A percentile compares a stretch with the other conserved stretches of the same genome.
Conservation (phyloP, 805 yeast species). For the Kregervanrija delftensis region DNA sequence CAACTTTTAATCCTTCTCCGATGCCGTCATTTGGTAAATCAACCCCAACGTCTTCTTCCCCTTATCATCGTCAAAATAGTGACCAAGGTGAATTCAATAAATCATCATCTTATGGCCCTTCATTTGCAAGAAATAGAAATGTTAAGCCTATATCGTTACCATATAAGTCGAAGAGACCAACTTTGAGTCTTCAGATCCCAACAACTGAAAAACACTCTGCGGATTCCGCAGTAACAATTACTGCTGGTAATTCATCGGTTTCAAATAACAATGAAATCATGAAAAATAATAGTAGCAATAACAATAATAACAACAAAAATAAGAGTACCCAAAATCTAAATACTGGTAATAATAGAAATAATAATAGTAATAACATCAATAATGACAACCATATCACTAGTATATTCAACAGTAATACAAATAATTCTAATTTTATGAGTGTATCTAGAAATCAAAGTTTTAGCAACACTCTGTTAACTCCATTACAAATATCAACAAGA, state of each 20-base stretch:
- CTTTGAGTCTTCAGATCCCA: slow-evolving; percentile 62
- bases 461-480: neutral
- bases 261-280: slow-evolving; percentile 9
- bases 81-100: too few species aligned
- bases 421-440: neutral
- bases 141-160: too few species aligned
- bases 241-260: slow-evolving; percentile 9
- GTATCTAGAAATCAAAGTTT: neutral
- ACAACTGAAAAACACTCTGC: slow-evolving; percentile 19
- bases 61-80: neutral
- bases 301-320: neutral
- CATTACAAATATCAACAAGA: neutral
- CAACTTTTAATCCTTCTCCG: neutral
- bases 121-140: too few species aligned
- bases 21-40: neutral
- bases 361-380: slow-evolving; percentile 1
- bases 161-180: slow-evolving; percentile 36
- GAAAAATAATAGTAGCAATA: slow-evolving; percentile 2
- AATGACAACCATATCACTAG: neutral
- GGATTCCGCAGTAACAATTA: slow-evolving; percentile 30
- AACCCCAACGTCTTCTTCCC: neutral
- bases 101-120: too few species aligned
- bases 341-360: slow-evolving; percentile 1
- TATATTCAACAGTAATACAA: too few species aligned
- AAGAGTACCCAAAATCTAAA: neutral